A percentile compares a stretch with the other conserved stretches of the same genome.
Evolutionary conservation across 75 land plant species (phyloP).

Genomic region (Adiantum capillusveneris): DNA sequence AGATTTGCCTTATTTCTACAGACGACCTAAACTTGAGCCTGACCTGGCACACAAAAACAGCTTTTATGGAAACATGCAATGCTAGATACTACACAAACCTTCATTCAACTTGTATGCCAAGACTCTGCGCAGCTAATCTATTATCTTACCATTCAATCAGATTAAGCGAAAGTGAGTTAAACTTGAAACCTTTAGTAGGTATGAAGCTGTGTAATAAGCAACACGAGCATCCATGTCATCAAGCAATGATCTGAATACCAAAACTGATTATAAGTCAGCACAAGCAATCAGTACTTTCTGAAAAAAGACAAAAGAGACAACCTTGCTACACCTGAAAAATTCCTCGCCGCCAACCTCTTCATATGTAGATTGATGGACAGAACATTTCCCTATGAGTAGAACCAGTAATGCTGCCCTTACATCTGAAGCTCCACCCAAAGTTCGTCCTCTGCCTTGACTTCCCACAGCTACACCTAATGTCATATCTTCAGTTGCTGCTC

Average conservation of each 20-base stretch:
- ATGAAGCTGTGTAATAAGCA: constrained; percentile 93
- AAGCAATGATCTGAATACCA: constrained; percentile 60
- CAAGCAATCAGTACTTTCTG: not conserved
- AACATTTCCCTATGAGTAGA: constrained; percentile 90
- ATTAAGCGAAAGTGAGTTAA: not conserved
- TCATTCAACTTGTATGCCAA: too few relatives aligned
- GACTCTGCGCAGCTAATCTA: too few relatives aligned
- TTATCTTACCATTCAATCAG: not conserved
- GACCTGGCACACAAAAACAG: too few relatives aligned
- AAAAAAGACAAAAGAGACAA: too few relatives aligned
- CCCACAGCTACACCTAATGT: constrained; percentile 94
- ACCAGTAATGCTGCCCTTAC: constrained; percentile 82
- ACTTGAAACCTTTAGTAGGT: constrained; percentile 72
- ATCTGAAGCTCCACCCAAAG: constrained; percentile 88
- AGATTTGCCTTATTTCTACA: too few relatives aligned
- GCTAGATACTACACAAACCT: too few relatives aligned
- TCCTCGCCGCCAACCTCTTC: constrained; percentile 92
- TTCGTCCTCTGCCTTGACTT: constrained; percentile 84
- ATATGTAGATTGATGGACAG: constrained; percentile 67
- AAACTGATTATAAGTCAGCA: too few relatives aligned
- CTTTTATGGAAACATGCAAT: too few relatives aligned
- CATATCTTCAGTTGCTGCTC: constrained; percentile 91
- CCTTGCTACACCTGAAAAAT: constrained; percentile 65
- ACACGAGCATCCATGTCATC: constrained; percentile 98
- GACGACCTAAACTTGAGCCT: too few relatives aligned